Conservation (phyloP, 2,329 filamentous ascomycete species). For the Rutstroemia sydowiana region DNA sequence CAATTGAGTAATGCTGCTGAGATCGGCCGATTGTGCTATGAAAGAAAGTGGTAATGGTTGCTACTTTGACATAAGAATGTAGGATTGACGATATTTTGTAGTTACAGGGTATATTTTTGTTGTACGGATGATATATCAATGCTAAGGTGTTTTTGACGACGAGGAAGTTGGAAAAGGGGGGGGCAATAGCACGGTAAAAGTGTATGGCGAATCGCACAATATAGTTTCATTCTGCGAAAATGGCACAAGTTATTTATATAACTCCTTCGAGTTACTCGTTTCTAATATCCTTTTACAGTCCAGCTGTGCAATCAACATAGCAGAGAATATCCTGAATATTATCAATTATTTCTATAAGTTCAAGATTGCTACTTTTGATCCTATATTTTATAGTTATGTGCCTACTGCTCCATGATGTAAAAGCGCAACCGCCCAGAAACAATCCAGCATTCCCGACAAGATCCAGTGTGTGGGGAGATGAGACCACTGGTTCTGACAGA, state of each 20-base stretch:
- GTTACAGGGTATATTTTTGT: too few relatives aligned
- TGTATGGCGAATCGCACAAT: too few relatives aligned
- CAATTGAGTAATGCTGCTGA: constrained; percentile 12
- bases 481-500: too few relatives aligned
- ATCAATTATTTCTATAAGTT: constrained; percentile 15
- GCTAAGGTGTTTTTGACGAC: too few relatives aligned
- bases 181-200: too few relatives aligned
- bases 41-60: constrained; percentile 13
- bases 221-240: too few relatives aligned
- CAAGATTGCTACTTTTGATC: constrained; percentile 14
- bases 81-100: constrained; percentile 16
- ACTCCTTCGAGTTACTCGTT: too few relatives aligned
- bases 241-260: too few relatives aligned
- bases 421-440: constrained; percentile 5
- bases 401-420: constrained; percentile 18
- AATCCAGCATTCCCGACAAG: not conserved
- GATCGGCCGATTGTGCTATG: constrained; percentile 15
- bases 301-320: constrained; percentile 13
- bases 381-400: constrained; percentile 16
- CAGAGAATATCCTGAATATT: constrained; percentile 17
- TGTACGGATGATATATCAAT: too few relatives aligned
- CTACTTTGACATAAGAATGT: constrained; percentile 15
- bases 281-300: constrained; percentile 8
- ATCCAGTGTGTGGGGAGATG: not conserved
- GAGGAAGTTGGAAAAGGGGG: too few relatives aligned